phyloP scores from a whole-genome alignment of 1,284 basidiomycete genomes.

The Ustilago cynodontis region DNA sequence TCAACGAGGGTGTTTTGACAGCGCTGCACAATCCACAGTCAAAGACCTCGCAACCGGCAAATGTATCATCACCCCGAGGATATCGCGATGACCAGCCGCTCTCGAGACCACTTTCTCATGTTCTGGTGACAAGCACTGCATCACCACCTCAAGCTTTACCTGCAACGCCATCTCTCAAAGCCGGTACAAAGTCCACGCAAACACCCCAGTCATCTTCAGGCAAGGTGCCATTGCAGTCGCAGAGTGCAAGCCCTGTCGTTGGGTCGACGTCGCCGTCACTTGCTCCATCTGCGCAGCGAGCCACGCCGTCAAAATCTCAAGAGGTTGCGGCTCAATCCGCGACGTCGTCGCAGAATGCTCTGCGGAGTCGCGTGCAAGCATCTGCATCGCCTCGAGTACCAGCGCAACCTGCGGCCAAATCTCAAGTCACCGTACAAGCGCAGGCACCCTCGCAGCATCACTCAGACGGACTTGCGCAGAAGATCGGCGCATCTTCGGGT shows the following conservation, averaged over 20 bases:
- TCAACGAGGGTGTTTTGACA: background rate
- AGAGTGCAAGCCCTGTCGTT: background rate
- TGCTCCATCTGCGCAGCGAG: background rate
- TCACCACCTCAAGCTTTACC: background rate
- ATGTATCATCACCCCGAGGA: background rate
- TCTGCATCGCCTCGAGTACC: background rate
- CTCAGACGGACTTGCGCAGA: background rate
- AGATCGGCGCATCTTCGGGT: background rate
- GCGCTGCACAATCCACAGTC: background rate
- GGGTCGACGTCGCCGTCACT: background rate
- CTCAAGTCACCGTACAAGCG: background rate
- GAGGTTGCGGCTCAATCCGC: background rate
- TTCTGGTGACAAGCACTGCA: background rate
- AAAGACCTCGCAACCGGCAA: background rate
- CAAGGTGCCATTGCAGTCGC: background rate
- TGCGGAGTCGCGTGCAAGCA: background rate
- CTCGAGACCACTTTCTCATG: slow-evolving; percentile 1
- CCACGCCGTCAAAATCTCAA: background rate
- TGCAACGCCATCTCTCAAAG: background rate
- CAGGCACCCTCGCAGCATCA: background rate
- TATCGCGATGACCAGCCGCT: background rate
- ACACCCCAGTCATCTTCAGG: background rate
- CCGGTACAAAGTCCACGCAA: background rate
- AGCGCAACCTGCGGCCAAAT: background rate
- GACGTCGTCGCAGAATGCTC: background rate